Evolutionary conservation across 495 filamentous ascomycete species (phyloP), one percentile per base, ranked within the genome.

Genomic region (Peziza echinospora): DNA sequence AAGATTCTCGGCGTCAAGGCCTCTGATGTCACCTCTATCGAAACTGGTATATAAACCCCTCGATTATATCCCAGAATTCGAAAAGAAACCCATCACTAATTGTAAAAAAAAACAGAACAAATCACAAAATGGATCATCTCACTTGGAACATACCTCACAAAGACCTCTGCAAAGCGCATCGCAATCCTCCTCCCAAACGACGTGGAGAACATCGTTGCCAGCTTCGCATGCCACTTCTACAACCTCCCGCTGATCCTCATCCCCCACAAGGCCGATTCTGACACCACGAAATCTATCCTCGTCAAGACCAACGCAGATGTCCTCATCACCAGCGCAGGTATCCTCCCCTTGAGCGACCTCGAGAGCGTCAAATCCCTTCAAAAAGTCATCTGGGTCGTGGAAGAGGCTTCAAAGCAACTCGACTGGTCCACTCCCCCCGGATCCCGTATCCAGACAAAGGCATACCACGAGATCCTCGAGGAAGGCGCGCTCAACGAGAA

Each of bases 141-240:
- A 7, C 76, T 96, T 49, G 89, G 89, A 49, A 67, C 74, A 50
- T 70, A 85, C 51, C 64, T 96, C 39, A 53, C 60, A 26, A 69
- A 76, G 49, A 54, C 62, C 9, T 69, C 78, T 49, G 78, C 70
- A n/a, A 77, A 77, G 58, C 77, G 73, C 26, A 81, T 96, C 22
- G 89, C 84, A 21, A 71, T 99, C 51, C 91, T 89, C 61, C 72
- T 96, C 22, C 84, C 85, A 2, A 94, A 99, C 65, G 91, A 84
- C 41, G 68, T 92, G 55, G 89, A 96, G 62, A 75, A 91, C 44
- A 65, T 97, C 39, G 74, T 70, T 22, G 16, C 10, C 3, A 66
- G 72, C 9, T 71, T 73, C 49, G 70, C 72, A 24, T 75, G 79
- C 51, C 73, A 83, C 21, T 96, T 93, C 62, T 85, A 91, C 60